Conservation (phyloP, 2,329 filamentous ascomycete genomes). For the Pseudomassariella vexata region DNA sequence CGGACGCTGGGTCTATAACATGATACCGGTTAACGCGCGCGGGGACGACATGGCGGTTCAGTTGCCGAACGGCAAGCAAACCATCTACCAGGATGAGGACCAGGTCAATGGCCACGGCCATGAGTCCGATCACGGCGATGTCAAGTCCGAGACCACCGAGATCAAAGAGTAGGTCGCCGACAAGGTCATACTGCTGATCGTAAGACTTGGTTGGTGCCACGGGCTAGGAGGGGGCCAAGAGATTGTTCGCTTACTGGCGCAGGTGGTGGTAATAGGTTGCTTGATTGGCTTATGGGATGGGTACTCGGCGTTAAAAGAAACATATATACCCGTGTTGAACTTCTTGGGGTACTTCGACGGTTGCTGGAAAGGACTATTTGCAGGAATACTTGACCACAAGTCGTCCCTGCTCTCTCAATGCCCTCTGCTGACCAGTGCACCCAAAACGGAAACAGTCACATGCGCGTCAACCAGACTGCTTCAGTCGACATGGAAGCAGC, state of each 20-base stretch:
- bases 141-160: slow-evolving; percentile 18
- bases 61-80: slow-evolving; percentile 11
- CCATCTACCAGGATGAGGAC: slow-evolving; percentile 16
- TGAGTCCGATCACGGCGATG: slow-evolving; percentile 4
- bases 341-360: no score
- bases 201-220: slow-evolving; percentile 13
- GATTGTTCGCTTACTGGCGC: slow-evolving; percentile 6
- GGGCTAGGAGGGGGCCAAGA: slow-evolving; percentile 10
- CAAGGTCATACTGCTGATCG: slow-evolving; percentile 17
- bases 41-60: slow-evolving; percentile 8
- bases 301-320: no score
- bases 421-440: no score
- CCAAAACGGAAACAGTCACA: no score
- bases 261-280: no score
- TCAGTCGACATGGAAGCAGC: no score
- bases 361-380: no score
- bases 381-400: no score
- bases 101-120: background rate
- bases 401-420: no score
- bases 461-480: no score
- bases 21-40: slow-evolving; percentile 12
- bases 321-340: no score
- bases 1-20: slow-evolving; percentile 38
- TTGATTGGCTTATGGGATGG: no score
- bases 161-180: slow-evolving; percentile 21